Evolutionary conservation across 2,329 filamentous ascomycete species (phyloP).

Genomic region (Fusarium sp.): DNA sequence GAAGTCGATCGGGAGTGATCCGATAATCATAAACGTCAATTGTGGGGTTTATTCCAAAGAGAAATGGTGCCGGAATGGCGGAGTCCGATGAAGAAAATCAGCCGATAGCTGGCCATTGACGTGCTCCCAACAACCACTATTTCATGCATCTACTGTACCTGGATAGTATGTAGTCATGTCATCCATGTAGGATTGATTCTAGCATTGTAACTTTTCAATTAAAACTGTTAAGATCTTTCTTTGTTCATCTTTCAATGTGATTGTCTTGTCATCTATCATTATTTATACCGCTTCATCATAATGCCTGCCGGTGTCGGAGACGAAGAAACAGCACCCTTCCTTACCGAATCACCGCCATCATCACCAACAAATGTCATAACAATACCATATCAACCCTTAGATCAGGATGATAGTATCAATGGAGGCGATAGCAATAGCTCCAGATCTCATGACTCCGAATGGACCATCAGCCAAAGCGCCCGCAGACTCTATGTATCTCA

Average conservation of each 20-base stretch:
- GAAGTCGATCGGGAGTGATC: conserved; percentile 23
- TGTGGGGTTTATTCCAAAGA: conserved; percentile 16
- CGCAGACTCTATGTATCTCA: conserved; percentile 67
- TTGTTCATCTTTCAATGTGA: background rate
- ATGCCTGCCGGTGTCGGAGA: conserved; percentile 33
- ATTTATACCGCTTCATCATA: background rate
- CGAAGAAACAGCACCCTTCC: conserved; percentile 24
- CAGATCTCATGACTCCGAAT: background rate
- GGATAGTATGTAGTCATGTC: background rate
- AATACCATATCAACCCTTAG: conserved; percentile 1
- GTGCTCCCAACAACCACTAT: background rate
- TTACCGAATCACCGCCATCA: conserved; percentile 5
- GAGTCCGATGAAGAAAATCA: conserved; percentile 26
- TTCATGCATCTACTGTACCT: background rate
- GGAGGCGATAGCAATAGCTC: background rate
- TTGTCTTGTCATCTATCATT: background rate
- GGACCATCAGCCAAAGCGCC: conserved; percentile 39
- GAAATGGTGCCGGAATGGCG: conserved; percentile 6
- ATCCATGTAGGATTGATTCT: background rate
- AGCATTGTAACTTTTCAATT: background rate
- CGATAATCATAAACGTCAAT: conserved; percentile 12
- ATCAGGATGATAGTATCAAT: background rate
- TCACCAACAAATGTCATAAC: background rate
- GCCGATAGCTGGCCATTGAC: background rate
- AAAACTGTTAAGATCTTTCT: background rate